Conservation (phyloP, 169 alveolate species). For the Eimeria sp. region DNA sequence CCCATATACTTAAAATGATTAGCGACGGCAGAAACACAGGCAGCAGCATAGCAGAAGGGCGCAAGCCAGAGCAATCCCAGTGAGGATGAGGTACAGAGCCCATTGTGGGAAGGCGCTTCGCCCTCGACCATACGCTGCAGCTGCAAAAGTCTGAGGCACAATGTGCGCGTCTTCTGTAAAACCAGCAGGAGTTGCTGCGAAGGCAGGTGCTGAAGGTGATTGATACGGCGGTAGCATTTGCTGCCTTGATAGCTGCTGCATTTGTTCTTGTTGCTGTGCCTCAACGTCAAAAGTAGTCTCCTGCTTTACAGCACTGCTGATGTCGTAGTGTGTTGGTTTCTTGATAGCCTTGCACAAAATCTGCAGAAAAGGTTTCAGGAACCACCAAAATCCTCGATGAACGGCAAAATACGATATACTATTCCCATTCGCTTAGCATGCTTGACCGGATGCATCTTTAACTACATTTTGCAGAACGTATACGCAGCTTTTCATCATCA, state of each 20-base stretch:
- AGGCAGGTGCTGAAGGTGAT: neutral
- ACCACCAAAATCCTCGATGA: neutral
- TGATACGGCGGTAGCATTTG: conserved; percentile 61
- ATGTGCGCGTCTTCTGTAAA: conserved; percentile 11
- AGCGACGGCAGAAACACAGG: conserved; percentile 51
- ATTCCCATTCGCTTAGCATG: neutral
- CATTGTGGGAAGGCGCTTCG: conserved; percentile 61
- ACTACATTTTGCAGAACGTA: too few relatives aligned
- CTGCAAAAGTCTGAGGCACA: conserved; percentile 59
- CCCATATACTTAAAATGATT: neutral
- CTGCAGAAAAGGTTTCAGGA: neutral
- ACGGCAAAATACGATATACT: too few relatives aligned
- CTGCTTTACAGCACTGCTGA: conserved; percentile 64
- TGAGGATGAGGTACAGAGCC: conserved; percentile 57
- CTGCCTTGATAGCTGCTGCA: conserved; percentile 55
- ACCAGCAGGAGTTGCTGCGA: conserved; percentile 5
- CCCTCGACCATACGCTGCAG: conserved; percentile 57
- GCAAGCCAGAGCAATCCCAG: conserved; percentile 32
- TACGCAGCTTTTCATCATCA: neutral
- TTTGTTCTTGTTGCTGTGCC: conserved; percentile 70
- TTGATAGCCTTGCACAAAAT: conserved; percentile 68
- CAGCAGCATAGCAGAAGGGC: conserved; percentile 38
- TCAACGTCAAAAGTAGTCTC: conserved; percentile 62
- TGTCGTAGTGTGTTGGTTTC: conserved; percentile 66
- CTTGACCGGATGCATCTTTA: neutral